Evolutionary conservation across 345 rosid species (phyloP), one percentile per base, ranked within the genome.

Genomic region (Heritiera littoralis): DNA sequence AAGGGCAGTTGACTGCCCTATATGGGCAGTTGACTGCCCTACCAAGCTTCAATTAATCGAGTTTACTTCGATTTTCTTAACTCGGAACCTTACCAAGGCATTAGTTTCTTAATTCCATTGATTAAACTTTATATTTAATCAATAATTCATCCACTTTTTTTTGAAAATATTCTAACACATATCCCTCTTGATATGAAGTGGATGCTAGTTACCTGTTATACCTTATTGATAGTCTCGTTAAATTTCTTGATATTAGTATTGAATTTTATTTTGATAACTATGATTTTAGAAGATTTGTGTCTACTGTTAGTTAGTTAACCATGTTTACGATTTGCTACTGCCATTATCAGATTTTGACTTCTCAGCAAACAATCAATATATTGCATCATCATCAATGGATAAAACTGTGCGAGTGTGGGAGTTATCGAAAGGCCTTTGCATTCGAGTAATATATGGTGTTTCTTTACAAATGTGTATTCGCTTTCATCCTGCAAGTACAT

Each of bases 351-450:
- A 96, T 77, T 96, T 96, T 81, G 97, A 93, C 86, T 93, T 96
- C 90, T 23, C 86, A n/a, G 93, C 99, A 72, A 96, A 93, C 89
- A 93, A 96, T 84, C 98, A 93, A 74, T 93, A 93, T 80, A 90
- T 96, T 30, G 99, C 99, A 18, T 96, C 99, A 9, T 86, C 99
- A 40, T 93, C 97, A 38, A 74, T 84, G 87, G 99, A 96, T 85
- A 96, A 96, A 88, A 96, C 99, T 82, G 97, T 96, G 77, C 89
- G 97, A 88, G 97, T 93, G 49, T 96, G 99, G 99, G 99, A 91
- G 84, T 86, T 96, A 83, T 89, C 92, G 64, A 88, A 86, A 88
- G 99, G 97, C 49, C 88, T 88, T 84, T 96, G 99, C 89, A 90
- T 96, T 61, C 89, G 99, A 88, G 98, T 96, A 66, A 88, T 93